Evolutionary conservation across 192 early-diverging fungal species (phyloP).

Genomic region (Ambispora gerdemannii): DNA sequence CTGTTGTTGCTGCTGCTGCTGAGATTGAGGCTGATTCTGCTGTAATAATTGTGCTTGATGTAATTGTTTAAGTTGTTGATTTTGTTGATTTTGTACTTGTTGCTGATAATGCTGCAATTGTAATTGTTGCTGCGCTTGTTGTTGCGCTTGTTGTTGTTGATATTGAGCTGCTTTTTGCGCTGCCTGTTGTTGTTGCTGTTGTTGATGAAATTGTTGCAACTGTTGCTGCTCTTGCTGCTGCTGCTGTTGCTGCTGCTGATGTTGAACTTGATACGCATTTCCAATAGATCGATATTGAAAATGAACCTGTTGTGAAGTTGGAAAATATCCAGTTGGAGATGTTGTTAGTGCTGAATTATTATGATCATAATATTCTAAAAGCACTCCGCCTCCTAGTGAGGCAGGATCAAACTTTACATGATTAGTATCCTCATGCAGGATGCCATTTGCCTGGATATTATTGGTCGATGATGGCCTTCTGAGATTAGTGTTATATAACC

Average conservation of each 20-base stretch:
- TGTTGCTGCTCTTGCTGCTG: neutral
- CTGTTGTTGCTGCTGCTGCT: conserved; percentile 2
- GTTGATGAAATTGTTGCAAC: neutral
- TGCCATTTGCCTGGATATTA: conserved; percentile 19
- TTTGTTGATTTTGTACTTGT: conserved; percentile 2
- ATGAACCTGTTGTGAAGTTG: conserved; percentile 21
- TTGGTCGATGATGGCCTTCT: conserved; percentile 24
- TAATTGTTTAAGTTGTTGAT: conserved; percentile 2
- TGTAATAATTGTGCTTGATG: conserved; percentile 8
- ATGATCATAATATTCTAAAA: conserved; percentile 31
- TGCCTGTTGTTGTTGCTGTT: conserved; percentile 10
- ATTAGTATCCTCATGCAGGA: conserved; percentile 23
- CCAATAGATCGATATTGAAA: conserved; percentile 25
- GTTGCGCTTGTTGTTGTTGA: conserved; percentile 14
- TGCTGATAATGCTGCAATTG: conserved; percentile 5
- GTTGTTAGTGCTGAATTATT: neutral
- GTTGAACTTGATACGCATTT: conserved; percentile 29
- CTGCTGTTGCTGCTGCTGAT: neutral
- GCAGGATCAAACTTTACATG: conserved; percentile 29
- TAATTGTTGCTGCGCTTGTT: conserved; percentile 7
- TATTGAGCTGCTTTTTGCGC: no score
- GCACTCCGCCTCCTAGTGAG: conserved; percentile 27
- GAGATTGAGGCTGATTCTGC: conserved; percentile 5
- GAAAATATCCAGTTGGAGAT: conserved; percentile 22
- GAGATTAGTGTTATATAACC: conserved; percentile 24